These are phyloP conservation scores for Gossypium schwendimanii DNA, from an alignment of 441 rosid genomes.

Conservation along the genomic window DNA sequence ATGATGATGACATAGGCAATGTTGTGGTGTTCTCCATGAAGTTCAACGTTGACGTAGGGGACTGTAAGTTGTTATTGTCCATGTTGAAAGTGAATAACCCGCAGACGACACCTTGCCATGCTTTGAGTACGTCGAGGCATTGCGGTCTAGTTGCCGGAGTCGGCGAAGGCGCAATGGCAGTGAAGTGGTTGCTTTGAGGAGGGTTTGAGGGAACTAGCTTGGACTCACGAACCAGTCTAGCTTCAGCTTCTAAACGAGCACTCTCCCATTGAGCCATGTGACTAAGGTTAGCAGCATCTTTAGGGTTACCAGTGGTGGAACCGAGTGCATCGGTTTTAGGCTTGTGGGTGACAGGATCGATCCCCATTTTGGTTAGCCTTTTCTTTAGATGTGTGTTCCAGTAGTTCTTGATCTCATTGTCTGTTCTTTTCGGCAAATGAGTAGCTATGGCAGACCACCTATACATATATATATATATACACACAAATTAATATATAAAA, in stretches of 20 bases:
- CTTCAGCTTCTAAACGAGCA: slow-evolving; percentile 47
- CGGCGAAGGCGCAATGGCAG: neutral
- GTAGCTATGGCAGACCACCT: slow-evolving; percentile 54
- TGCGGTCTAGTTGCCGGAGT: slow-evolving; percentile 13
- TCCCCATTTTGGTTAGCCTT: slow-evolving; percentile 39
- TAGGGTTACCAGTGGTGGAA: slow-evolving; percentile 18
- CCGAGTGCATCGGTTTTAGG: slow-evolving; percentile 28
- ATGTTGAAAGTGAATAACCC: slow-evolving; percentile 14
- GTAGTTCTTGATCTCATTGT: slow-evolving; percentile 47
- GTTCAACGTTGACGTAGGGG: slow-evolving; percentile 31
- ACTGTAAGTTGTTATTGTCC: slow-evolving; percentile 23
- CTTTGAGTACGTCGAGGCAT: slow-evolving; percentile 36
- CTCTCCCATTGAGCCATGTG: slow-evolving; percentile 58
- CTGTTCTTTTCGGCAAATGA: slow-evolving; percentile 41
- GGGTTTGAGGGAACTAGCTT: slow-evolving; percentile 21
- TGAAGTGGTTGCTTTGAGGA: neutral
- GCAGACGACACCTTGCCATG: slow-evolving; percentile 31
- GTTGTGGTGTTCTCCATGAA: slow-evolving; percentile 19
- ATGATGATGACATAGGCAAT: neutral
- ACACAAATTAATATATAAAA: too few species aligned
- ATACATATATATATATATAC: neutral
- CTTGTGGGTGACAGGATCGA: slow-evolving; percentile 49
- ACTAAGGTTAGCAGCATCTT: slow-evolving; percentile 34
- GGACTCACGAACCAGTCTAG: slow-evolving; percentile 34
- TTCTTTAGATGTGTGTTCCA: slow-evolving; percentile 58